Conservation (phyloP, 2,329 filamentous ascomycete species). For the Botryotinia calthae region DNA sequence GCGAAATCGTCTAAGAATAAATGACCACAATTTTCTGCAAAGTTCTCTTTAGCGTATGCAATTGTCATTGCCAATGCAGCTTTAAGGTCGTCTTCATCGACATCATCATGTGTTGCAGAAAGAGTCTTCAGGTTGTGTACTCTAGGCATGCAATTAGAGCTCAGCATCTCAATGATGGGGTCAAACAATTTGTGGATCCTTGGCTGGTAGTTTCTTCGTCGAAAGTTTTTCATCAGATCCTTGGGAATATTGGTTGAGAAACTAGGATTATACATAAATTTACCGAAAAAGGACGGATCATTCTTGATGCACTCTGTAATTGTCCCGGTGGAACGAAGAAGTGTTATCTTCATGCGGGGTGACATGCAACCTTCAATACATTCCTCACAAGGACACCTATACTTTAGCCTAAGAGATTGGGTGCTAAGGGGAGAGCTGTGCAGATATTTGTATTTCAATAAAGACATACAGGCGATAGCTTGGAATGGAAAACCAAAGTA, state of each 20-base stretch:
- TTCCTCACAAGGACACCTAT: slow-evolving; percentile 42
- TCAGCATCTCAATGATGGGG: not conserved
- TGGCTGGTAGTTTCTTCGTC: not conserved
- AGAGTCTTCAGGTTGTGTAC: not conserved
- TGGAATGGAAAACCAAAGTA: slow-evolving; percentile 37
- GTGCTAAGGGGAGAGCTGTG: not conserved
- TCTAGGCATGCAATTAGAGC: not conserved
- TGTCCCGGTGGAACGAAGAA: slow-evolving; percentile 20
- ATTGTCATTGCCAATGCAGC: not conserved
- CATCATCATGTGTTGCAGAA: not conserved
- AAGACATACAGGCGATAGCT: slow-evolving; percentile 24
- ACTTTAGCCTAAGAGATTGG: slow-evolving; percentile 33
- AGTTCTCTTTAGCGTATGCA: not conserved
- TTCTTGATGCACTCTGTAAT: not conserved
- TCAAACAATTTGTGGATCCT: not conserved
- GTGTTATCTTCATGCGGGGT: slow-evolving; percentile 39
- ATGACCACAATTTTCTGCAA: not conserved
- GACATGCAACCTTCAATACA: slow-evolving; percentile 43
- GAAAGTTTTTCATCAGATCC: not conserved
- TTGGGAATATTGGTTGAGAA: not conserved
- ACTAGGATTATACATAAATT: not conserved
- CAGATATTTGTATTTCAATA: not conserved
- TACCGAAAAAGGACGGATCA: not conserved
- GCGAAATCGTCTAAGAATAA: not conserved
- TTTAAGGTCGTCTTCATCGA: not conserved